Conservation (phyloP, 495 filamentous ascomycete species). For the Filosporella fistucella region DNA sequence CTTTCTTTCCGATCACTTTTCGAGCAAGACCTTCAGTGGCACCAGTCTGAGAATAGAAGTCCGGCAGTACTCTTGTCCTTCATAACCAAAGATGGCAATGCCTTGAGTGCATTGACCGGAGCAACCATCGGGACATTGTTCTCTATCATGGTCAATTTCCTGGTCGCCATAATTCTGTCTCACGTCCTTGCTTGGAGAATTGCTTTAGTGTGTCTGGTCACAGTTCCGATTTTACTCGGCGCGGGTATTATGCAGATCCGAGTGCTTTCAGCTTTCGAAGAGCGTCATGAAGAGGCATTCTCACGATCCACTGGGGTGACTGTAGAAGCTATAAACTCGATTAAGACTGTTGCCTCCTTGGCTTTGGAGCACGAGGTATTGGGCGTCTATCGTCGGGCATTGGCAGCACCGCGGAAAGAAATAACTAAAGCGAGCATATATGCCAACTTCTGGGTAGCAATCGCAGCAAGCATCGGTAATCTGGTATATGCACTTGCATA, state of each 20-base stretch:
- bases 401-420: slow-evolving; percentile 33
- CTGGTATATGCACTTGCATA: slow-evolving; percentile 63
- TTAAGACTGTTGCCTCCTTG: slow-evolving; percentile 51
- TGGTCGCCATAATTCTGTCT: slow-evolving; percentile 46
- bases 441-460: slow-evolving; percentile 50
- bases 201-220: slow-evolving; percentile 47
- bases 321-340: slow-evolving; percentile 49
- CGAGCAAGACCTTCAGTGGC: slow-evolving; percentile 47
- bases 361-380: slow-evolving; percentile 50
- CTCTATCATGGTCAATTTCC: slow-evolving; percentile 37
- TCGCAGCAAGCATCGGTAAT: slow-evolving; percentile 47
- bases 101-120: slow-evolving; percentile 37
- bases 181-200: slow-evolving; percentile 64
- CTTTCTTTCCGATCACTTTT: slow-evolving; percentile 45
- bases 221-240: slow-evolving; percentile 48
- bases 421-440: slow-evolving; percentile 25
- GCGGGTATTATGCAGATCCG: slow-evolving; percentile 49
- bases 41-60: slow-evolving; percentile 40
- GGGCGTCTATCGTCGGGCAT: slow-evolving; percentile 30
- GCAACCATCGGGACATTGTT: slow-evolving; percentile 16
- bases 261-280: slow-evolving; percentile 49
- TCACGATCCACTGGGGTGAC: slow-evolving; percentile 46
- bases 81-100: slow-evolving; percentile 46
- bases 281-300: slow-evolving; percentile 50
- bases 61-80: slow-evolving; percentile 40